These are phyloP conservation scores for Neurospora sp. DNA, from an alignment of 495 filamentous ascomycete genomes.

Conservation along the genomic window DNA sequence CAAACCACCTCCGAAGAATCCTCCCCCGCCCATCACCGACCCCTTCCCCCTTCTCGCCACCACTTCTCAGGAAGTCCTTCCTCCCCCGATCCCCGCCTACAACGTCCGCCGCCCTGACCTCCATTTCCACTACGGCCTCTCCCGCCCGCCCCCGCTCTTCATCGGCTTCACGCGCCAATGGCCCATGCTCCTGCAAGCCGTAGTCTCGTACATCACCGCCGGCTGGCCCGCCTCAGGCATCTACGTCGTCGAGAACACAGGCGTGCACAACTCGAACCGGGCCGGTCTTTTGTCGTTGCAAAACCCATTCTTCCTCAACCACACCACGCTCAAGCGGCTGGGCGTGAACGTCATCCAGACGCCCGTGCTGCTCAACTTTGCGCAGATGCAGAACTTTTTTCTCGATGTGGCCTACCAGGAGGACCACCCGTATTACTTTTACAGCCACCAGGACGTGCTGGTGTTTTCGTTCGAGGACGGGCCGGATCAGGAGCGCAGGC, in stretches of 20 bases:
- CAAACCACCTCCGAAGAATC: slow-evolving; percentile 36
- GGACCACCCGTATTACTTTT: slow-evolving; percentile 49
- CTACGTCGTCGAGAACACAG: slow-evolving; percentile 53
- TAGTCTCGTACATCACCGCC: slow-evolving; percentile 47
- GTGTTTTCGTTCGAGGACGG: slow-evolving; percentile 43
- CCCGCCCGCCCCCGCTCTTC: slow-evolving; percentile 39
- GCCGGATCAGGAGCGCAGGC: slow-evolving; percentile 17
- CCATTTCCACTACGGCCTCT: slow-evolving; percentile 22
- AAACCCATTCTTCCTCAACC: slow-evolving; percentile 52
- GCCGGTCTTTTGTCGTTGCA: slow-evolving; percentile 40
- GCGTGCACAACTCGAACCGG: slow-evolving; percentile 45
- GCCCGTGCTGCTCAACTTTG: slow-evolving; percentile 47
- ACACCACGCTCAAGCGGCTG: slow-evolving; percentile 37
- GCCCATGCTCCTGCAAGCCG: slow-evolving; percentile 47
- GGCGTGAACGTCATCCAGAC: slow-evolving; percentile 48
- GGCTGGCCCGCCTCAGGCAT: slow-evolving; percentile 52
- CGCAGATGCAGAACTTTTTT: slow-evolving; percentile 54
- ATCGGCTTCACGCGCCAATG: slow-evolving; percentile 51
- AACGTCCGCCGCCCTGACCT: slow-evolving; percentile 26
- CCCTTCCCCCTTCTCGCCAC: slow-evolving; percentile 25
- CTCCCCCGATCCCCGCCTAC: slow-evolving; percentile 33
- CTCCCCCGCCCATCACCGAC: slow-evolving; percentile 22
- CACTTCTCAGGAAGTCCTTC: slow-evolving; percentile 8
- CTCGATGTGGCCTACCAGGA: slow-evolving; percentile 44
- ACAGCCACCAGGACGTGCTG: slow-evolving; percentile 47